Evolutionary conservation across 495 filamentous ascomycete species (phyloP).

Genomic region (Chaetomium cochliodes): DNA sequence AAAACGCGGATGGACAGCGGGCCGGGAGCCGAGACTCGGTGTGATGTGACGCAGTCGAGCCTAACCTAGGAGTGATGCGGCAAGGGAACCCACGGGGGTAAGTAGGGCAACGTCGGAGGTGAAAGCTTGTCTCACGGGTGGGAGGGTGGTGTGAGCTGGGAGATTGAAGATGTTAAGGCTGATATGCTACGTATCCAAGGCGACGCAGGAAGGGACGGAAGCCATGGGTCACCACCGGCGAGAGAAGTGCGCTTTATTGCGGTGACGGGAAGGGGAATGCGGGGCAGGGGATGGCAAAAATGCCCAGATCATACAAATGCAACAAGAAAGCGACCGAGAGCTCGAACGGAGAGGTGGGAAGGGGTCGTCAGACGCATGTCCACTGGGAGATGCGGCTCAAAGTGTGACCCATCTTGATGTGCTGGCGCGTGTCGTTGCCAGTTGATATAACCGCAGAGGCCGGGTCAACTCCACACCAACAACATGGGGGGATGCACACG

Average conservation of each 20-base stretch:
- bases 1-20: slow-evolving; percentile 27
- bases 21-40: slow-evolving; percentile 39
- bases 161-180: slow-evolving; percentile 41
- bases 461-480: slow-evolving; percentile 60
- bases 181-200: slow-evolving; percentile 53
- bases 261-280: slow-evolving; percentile 50
- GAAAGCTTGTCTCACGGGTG: slow-evolving; percentile 45
- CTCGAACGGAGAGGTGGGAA: slow-evolving; percentile 45
- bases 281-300: slow-evolving; percentile 47
- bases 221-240: slow-evolving; percentile 52
- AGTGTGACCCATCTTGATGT: slow-evolving; percentile 74
- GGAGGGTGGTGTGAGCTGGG: slow-evolving; percentile 39
- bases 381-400: slow-evolving; percentile 58
- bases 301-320: slow-evolving; percentile 47
- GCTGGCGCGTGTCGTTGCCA: slow-evolving; percentile 88
- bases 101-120: slow-evolving; percentile 38
- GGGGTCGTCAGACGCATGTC: slow-evolving; percentile 53
- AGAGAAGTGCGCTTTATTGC: slow-evolving; percentile 65
- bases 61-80: slow-evolving; percentile 47
- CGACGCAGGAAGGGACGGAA: slow-evolving; percentile 41
- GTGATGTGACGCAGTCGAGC: slow-evolving; percentile 57
- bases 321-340: slow-evolving; percentile 45
- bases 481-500: slow-evolving; percentile 50
- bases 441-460: slow-evolving; percentile 63
- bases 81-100: slow-evolving; percentile 21